These are phyloP conservation scores for Tympanopsis confertula DNA, from an alignment of 2,329 filamentous ascomycete genomes.

Conservation along the genomic window DNA sequence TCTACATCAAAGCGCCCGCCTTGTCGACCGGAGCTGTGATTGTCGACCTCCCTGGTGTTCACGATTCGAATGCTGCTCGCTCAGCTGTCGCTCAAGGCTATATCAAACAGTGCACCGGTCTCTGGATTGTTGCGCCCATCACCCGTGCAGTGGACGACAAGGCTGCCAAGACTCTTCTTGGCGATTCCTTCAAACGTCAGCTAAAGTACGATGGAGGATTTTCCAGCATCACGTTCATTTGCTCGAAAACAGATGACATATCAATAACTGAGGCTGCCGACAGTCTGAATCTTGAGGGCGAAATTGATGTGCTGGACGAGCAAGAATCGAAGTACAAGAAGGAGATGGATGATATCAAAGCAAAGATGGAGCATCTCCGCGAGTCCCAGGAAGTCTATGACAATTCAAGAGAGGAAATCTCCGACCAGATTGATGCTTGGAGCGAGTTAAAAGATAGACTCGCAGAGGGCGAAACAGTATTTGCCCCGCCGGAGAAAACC, in stretches of 20 bases:
- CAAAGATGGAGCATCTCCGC: constrained; percentile 11
- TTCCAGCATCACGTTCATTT: constrained; percentile 45
- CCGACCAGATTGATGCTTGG: too few species aligned
- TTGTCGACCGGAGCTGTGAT: constrained; percentile 40
- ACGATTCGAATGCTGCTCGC: constrained; percentile 48
- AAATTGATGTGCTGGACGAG: constrained; percentile 15
- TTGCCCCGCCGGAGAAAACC: too few species aligned
- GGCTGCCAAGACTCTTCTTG: constrained; percentile 41
- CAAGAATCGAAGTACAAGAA: constrained; percentile 22
- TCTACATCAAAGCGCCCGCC: constrained; percentile 34
- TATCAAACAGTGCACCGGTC: constrained; percentile 43
- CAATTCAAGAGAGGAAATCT: too few species aligned
- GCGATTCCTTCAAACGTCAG: constrained; percentile 43
- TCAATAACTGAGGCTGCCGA: constrained; percentile 19
- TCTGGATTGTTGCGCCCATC: constrained; percentile 55
- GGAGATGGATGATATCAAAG: constrained; percentile 18
- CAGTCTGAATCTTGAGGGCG: constrained; percentile 26
- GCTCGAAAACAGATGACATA: constrained; percentile 52
- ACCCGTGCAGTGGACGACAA: constrained; percentile 48
- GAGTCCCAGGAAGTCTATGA: constrained; percentile 20
- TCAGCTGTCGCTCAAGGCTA: constrained; percentile 44
- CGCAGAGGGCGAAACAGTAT: too few species aligned
- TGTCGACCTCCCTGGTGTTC: constrained; percentile 46
- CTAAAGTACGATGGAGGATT: constrained; percentile 46
- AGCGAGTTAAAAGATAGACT: too few species aligned